Evolutionary conservation across 768 basidiomycete genomes (phyloP).

Genomic region (Naganishia randhawae): DNA sequence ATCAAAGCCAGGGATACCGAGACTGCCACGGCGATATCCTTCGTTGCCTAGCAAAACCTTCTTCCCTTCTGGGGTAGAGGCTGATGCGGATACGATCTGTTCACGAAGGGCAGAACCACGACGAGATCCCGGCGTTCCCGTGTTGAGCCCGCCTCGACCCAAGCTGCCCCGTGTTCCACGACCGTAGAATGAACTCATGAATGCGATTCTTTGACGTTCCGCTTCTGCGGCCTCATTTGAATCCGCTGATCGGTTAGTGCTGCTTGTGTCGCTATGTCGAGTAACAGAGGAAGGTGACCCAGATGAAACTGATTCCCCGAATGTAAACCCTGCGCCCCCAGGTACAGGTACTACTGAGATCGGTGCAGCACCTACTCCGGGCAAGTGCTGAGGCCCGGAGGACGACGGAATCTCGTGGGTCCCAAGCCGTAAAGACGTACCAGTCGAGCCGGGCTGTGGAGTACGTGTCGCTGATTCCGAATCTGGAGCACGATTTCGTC

Average conservation of each 20-base stretch:
- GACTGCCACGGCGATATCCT: constrained; percentile 26
- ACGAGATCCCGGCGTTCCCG: constrained; percentile 14
- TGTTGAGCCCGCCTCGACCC: not conserved
- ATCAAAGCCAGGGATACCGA: constrained; percentile 23
- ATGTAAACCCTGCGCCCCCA: constrained; percentile 17
- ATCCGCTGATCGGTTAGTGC: constrained; percentile 36
- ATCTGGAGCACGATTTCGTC: not conserved
- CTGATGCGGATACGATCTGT: constrained; percentile 5
- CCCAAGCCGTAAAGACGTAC: not conserved
- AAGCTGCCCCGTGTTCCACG: constrained; percentile 34
- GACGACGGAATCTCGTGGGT: not conserved
- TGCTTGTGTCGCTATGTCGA: constrained; percentile 22
- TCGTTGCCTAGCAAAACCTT: constrained; percentile 25
- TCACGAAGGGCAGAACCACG: constrained; percentile 16
- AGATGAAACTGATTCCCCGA: constrained; percentile 19
- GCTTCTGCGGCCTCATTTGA: constrained; percentile 46
- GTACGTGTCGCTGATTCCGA: not conserved
- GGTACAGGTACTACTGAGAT: not conserved
- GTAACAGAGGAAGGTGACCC: not conserved
- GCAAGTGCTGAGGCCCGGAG: not conserved
- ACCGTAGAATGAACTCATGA: constrained; percentile 45
- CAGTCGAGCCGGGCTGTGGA: not conserved
- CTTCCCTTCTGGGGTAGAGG: constrained; percentile 25
- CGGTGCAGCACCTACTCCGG: not conserved
- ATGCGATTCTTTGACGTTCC: constrained; percentile 46